Base-by-base conservation (phyloP, 108 stramenopile genomes). In the Discostella pseudostelligera region DNA sequence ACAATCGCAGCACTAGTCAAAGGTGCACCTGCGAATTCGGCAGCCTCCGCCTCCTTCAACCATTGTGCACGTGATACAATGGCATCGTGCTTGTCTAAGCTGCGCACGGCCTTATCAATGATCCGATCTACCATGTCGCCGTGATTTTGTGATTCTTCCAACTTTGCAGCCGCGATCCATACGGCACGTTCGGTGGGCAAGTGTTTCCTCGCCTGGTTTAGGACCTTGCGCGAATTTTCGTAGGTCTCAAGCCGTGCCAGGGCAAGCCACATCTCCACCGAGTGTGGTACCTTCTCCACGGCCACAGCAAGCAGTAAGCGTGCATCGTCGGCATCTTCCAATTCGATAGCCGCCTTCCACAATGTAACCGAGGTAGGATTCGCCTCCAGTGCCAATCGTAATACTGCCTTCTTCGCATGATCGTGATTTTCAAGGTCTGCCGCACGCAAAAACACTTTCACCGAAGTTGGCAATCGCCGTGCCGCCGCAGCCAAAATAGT, bases 231-330 rank as follows among this genome's bases (percentile, higher is more conserved):
- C 7, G 99, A 97, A 74, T 97, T 94, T 39, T 96, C 91, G 64
- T 99, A 97, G 5, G 96, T 93, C 76, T 99, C 99, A 14, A 99
- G 80, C 39, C 96, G 88, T 1, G 99, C 97, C 19, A 99, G 80
- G 14, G 97, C 97, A 39, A 99, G 78, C 97, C 97, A 99, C 82
- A 99, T 87, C 51, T 97, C 97, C n/a, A 97, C 92, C 36, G 89
- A 81, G 44, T 93, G 81, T 1, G 99, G 99, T 9, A 98, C 94
- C 59, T 94, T 94, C 74, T 97, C 97, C 11, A 98, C 97, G 20
- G 99, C 99, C 21, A 95, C 84, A 6, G 81, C 81, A 7, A 99
- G 72, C 70, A 99, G 72, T 32, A 99, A 62, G 11, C 86, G 81
- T 8, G 99, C 99, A 83, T 98, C 93, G 13, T 94, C 97, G 25